phyloP scores from a whole-genome alignment of 169 alveolate species.

The Plasmodium cynomolgi region DNA sequence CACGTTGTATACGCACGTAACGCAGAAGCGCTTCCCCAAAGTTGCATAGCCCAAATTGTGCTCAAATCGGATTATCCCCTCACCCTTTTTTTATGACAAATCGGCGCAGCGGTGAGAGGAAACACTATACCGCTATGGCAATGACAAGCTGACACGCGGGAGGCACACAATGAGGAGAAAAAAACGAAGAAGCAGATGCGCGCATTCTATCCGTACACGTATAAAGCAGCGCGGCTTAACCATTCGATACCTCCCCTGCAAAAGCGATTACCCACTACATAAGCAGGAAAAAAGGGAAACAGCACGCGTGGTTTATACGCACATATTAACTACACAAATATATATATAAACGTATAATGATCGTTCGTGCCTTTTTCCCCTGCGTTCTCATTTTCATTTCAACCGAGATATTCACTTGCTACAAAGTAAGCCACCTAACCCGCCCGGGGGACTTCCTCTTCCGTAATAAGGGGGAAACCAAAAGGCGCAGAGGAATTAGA shows the following conservation, averaged over 20 bases:
- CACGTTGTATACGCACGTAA: not conserved
- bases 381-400: slow-evolving; percentile 2
- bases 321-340: not conserved
- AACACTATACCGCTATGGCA: not conserved
- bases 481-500: not conserved
- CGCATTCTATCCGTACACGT: not conserved
- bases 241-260: not conserved
- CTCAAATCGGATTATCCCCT: not conserved
- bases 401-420: not conserved
- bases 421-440: not conserved
- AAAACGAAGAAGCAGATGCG: not conserved
- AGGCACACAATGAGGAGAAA: not conserved
- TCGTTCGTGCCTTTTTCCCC: not conserved
- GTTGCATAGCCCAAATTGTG: not conserved
- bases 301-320: not conserved
- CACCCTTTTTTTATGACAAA: not conserved
- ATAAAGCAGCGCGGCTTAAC: not conserved
- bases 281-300: not conserved
- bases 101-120: not conserved
- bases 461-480: not conserved
- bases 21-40: not conserved
- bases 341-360: slow-evolving; percentile 12
- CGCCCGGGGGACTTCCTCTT: not conserved
- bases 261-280: not conserved
- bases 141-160: not conserved